phyloP scores from a whole-genome alignment of 2,329 filamentous ascomycete genomes.

The Beauveria sp. region DNA sequence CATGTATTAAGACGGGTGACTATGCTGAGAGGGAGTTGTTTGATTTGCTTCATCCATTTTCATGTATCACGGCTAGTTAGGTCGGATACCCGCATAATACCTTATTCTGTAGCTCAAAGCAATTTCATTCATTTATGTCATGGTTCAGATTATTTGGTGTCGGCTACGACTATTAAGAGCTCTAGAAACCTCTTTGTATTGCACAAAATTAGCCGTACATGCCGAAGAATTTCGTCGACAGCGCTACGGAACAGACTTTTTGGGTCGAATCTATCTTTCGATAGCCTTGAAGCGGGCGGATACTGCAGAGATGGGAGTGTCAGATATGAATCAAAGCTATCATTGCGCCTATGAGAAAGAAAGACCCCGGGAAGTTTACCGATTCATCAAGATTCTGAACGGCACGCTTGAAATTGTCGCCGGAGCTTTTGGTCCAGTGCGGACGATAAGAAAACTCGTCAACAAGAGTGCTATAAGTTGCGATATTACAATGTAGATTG shows the following conservation, averaged over 20 bases:
- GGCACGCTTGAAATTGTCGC: slow-evolving; percentile 36
- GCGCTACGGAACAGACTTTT: slow-evolving; percentile 39
- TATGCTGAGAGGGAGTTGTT: background rate
- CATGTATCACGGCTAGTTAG: background rate
- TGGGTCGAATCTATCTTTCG: slow-evolving; percentile 39
- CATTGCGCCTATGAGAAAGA: background rate
- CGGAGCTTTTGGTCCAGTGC: slow-evolving; percentile 48
- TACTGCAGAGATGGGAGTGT: slow-evolving; percentile 19
- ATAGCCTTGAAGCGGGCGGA: slow-evolving; percentile 38
- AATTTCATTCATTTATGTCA: background rate
- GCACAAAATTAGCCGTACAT: slow-evolving; percentile 24
- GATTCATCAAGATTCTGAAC: slow-evolving; percentile 40
- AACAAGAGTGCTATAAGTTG: slow-evolving; percentile 26
- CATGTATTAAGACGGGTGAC: background rate
- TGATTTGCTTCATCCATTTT: background rate
- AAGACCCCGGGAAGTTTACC: slow-evolving; percentile 20
- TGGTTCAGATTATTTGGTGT: too few species aligned
- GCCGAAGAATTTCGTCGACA: slow-evolving; percentile 40
- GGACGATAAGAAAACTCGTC: slow-evolving; percentile 43
- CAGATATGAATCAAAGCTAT: background rate
- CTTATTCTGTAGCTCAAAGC: background rate
- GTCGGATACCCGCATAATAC: background rate
- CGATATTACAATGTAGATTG: too few species aligned
- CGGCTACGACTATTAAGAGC: too few species aligned
- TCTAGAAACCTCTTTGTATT: background rate